Evolutionary conservation across 2,329 filamentous ascomycete genomes (phyloP).

Genomic region (Annulohypoxylon truncatum): DNA sequence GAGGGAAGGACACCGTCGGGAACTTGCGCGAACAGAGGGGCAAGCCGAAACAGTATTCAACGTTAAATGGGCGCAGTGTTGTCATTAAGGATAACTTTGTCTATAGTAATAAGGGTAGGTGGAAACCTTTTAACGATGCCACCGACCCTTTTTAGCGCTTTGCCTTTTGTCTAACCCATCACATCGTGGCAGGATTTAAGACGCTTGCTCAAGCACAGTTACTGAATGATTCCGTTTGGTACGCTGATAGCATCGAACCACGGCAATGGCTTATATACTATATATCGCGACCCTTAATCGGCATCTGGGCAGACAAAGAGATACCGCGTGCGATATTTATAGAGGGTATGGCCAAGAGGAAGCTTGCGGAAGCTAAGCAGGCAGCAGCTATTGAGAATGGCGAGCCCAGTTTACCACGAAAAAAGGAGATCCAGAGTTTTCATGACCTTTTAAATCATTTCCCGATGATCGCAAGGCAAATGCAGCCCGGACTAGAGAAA

Average conservation of each 20-base stretch:
- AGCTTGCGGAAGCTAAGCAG: constrained; percentile 54
- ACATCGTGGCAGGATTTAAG: constrained; percentile 78
- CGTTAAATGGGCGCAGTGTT: constrained; percentile 90
- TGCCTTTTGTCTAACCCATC: constrained; percentile 40
- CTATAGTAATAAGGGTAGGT: constrained; percentile 93
- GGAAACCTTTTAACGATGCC: constrained; percentile 8
- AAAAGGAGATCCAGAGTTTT: constrained; percentile 93
- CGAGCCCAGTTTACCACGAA: constrained; percentile 68
- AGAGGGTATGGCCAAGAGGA: constrained; percentile 56
- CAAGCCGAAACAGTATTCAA: constrained; percentile 94
- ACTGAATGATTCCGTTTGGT: constrained; percentile 85
- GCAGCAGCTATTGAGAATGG: constrained; percentile 54
- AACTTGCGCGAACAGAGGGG: constrained; percentile 87
- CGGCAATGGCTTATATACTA: constrained; percentile 98
- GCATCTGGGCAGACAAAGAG: constrained; percentile 80
- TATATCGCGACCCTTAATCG: constrained; percentile 89
- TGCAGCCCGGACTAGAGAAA: constrained; percentile 91
- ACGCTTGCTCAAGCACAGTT: constrained; percentile 89
- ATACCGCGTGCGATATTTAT: constrained; percentile 74
- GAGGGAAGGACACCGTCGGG: constrained; percentile 67
- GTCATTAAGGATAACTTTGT: constrained; percentile 93
- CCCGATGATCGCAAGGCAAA: constrained; percentile 94
- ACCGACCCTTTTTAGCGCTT: constrained; percentile 11
- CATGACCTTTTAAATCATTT: constrained; percentile 90
- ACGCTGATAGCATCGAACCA: constrained; percentile 87